phyloP scores from a whole-genome alignment of 441 rosid species.

The Geranium incanum region DNA sequence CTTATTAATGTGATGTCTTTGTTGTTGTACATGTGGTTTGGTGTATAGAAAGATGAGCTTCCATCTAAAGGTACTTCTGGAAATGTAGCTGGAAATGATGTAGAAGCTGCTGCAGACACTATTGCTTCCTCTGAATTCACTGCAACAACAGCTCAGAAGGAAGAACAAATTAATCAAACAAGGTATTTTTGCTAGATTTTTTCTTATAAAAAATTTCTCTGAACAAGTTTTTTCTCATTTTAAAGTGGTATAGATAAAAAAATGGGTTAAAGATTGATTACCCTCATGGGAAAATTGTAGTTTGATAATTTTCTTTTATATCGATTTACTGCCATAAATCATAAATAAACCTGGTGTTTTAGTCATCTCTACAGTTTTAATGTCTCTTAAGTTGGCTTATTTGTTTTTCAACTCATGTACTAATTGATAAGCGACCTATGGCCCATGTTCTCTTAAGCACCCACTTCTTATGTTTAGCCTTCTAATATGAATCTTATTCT shows the following conservation, averaged over 20 bases:
- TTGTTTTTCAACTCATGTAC: background rate
- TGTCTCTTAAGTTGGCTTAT: background rate
- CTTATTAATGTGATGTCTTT: background rate
- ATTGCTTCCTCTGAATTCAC: background rate
- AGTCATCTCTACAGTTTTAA: too few species aligned
- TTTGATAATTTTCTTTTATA: too few species aligned
- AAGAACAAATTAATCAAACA: conserved; percentile 2
- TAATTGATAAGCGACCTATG: background rate
- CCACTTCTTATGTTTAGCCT: background rate
- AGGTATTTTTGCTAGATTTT: conserved; percentile 1
- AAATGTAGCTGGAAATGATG: background rate
- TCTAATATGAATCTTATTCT: too few species aligned
- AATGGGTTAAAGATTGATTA: background rate
- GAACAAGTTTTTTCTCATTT: background rate
- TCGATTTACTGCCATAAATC: background rate
- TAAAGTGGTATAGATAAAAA: background rate
- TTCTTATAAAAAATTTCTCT: background rate
- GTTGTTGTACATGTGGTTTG: background rate
- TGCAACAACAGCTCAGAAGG: background rate
- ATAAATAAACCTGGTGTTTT: background rate
- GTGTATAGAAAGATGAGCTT: background rate
- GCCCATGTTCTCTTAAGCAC: background rate
- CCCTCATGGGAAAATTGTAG: background rate
- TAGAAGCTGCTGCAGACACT: background rate
- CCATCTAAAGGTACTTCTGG: background rate